Evolutionary conservation across 345 rosid genomes (phyloP).

Genomic region (Microthlaspi erraticum): DNA sequence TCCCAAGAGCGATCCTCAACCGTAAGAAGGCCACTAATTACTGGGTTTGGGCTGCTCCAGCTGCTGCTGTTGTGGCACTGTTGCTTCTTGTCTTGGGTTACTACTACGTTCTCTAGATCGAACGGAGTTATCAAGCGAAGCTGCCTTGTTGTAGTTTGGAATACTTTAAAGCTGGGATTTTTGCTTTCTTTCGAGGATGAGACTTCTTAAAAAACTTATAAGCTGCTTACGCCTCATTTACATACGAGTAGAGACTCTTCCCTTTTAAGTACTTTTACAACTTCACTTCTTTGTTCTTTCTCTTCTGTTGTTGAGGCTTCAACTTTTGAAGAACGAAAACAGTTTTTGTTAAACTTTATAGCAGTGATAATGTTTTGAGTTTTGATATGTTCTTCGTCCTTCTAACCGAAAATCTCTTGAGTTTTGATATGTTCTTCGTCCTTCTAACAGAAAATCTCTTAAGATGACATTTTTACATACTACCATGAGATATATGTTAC

Average conservation of each 20-base stretch:
- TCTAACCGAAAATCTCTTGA: neutral
- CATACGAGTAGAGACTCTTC: slow-evolving; percentile 40
- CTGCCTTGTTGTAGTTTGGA: slow-evolving; percentile 44
- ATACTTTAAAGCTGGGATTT: slow-evolving; percentile 20
- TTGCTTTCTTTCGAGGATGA: slow-evolving; percentile 19
- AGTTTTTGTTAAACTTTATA: slow-evolving; percentile 33
- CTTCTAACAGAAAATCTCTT: neutral
- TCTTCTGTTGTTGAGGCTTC: slow-evolving; percentile 35
- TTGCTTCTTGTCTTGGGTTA: slow-evolving; percentile 55
- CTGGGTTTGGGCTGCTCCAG: slow-evolving; percentile 72
- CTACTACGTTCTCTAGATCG: slow-evolving; percentile 48
- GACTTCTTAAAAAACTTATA: slow-evolving; percentile 24
- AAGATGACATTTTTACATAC: too few relatives aligned
- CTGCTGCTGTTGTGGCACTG: slow-evolving; percentile 56
- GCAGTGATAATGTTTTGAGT: neutral
- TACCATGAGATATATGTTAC: too few relatives aligned
- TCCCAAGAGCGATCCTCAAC: slow-evolving; percentile 76
- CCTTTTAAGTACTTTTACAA: slow-evolving; percentile 33
- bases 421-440: neutral
- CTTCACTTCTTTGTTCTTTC: slow-evolving; percentile 38
- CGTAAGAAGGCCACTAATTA: slow-evolving; percentile 74
- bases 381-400: neutral
- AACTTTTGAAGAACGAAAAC: slow-evolving; percentile 32
- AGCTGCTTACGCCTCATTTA: slow-evolving; percentile 30
- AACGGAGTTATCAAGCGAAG: slow-evolving; percentile 33